Evolutionary conservation across 169 alveolate genomes (phyloP), one percentile per base, ranked within the genome.

Genomic region (Plasmodium berghei): DNA sequence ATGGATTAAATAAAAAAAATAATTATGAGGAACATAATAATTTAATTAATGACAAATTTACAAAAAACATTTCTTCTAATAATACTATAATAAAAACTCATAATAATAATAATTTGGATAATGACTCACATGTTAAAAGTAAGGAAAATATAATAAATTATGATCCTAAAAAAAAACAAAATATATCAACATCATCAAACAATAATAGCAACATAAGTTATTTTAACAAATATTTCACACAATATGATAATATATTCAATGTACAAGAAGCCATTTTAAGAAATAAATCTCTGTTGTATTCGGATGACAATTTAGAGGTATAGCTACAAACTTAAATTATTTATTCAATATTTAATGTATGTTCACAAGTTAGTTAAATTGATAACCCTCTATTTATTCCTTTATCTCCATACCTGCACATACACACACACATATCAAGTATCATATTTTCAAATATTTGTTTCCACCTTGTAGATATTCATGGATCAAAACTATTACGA

Each of bases 221-320:
- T 40, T 66, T 49, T 55, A 75, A 63, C 20, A 75, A 75, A 63
- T 75, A 75, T 55, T 75, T 75, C 9, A 75, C 89, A 34, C 9
- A 26, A n/a, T 12, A 75, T 49, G 89, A 75, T 22, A 75, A 75
- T 42, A 75, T 75, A 45, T 24, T 16, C 2, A 22, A 63, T 54
- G 58, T 75, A 12, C 89, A 75, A 24, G 66, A 75, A 24, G 24
- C 89, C 1, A 67, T 75, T 9, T 52, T 75, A 14, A 75, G 63
- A 58, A 64, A 63, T 63, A 67, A 55, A 12, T 63, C 89, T 20
- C 9, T 63, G 1, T 20, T 75, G 26, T 58, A 46, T 49, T 26
- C 22, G 22, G 89, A 75, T 45, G 63, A 42, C 22, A 75, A 52
- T 45, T 16, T 75, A n/a, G 89, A 75, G 89, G 89, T 70, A 26